Base-by-base conservation (phyloP, 1,139 yeast species). In the Geotrichum carabidarum region DNA sequence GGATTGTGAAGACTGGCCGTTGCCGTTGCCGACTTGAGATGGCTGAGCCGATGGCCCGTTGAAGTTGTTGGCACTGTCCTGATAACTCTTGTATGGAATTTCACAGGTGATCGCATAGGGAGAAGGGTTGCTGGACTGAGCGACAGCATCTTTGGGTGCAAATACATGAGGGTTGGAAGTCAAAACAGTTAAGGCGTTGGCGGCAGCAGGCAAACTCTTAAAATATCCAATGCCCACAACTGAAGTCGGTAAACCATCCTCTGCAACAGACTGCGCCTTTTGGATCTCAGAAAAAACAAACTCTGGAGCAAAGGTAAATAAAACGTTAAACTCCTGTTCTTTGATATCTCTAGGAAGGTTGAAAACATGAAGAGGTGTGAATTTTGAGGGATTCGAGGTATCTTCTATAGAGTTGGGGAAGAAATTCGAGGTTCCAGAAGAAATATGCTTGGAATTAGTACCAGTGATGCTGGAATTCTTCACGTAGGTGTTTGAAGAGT, bases 251-350 rank as follows among this genome's bases (percentile, higher is more conserved):
- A 68, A 60, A 35, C 69, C 69, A 37, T 70, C 72, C 34, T 70
- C 67, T 2, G 66, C 65, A 37, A 65, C 57, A 8, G 65, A 60
- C 15, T 67, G 64, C 38, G 69, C 62, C 52, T 64, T 64, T 49
- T 73, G 72, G 51, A 88, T 69, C 61, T 87, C 95, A 51, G 86
- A 77, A 60, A 74, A 70, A 37, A 83, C 68, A 61, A 86, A 88
- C 62, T 88, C 95, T 56, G 79, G 76, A 17, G 95, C 95, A 61
- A 91, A 76, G 7, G 96, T 80, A 67, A 91, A 91, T 35, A 91
- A 76, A 37, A 87, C 75, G 44, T 81, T 77, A 17, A 93, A 85
- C 69, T 91, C 98, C 65, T 96, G 81, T 35, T 77, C 68, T 2
- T 91, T 71, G 46, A 90, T 73, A 67, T 90, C 95, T 8, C 75